Conservation (phyloP, 495 filamentous ascomycete species). For the Penicillium chermesinum region DNA sequence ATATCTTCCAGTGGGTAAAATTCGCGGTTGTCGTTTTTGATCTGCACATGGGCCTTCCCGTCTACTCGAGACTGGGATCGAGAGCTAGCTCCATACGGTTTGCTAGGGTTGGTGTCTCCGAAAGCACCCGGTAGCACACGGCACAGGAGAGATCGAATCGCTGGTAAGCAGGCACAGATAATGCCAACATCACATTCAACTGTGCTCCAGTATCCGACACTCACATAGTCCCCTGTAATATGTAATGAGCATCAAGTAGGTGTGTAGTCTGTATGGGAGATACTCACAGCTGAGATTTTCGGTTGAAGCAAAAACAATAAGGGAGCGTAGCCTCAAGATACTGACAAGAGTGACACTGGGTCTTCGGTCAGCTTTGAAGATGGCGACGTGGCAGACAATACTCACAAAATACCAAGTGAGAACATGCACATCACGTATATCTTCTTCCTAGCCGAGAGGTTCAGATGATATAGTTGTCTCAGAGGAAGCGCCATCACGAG, state of each 20-base stretch:
- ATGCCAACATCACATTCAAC: slow-evolving; percentile 31
- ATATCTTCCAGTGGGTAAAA: slow-evolving; percentile 25
- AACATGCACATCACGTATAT: slow-evolving; percentile 32
- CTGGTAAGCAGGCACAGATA: slow-evolving; percentile 32
- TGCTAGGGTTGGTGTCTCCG: slow-evolving; percentile 18
- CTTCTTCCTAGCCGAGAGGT: slow-evolving; percentile 29
- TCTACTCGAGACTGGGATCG: slow-evolving; percentile 20
- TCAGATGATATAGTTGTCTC: slow-evolving; percentile 26
- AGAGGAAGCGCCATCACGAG: slow-evolving; percentile 42
- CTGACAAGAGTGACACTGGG: slow-evolving; percentile 31
- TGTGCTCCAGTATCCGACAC: slow-evolving; percentile 30
- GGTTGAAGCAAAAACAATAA: slow-evolving; percentile 29
- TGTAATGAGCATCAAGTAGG: background rate
- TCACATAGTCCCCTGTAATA: slow-evolving; percentile 31
- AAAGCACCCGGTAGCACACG: slow-evolving; percentile 22
- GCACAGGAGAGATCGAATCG: slow-evolving; percentile 26
- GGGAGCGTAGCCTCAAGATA: slow-evolving; percentile 29
- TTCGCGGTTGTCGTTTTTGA: slow-evolving; percentile 14
- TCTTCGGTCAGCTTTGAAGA: too few species aligned
- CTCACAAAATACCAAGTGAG: slow-evolving; percentile 33
- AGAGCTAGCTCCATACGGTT: slow-evolving; percentile 18
- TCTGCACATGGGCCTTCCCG: slow-evolving; percentile 7
- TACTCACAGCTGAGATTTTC: slow-evolving; percentile 30
- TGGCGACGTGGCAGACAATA: too few species aligned
- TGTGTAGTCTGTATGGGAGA: background rate